Evolutionary conservation across 345 rosid species (phyloP), one percentile per base, ranked within the genome.

Genomic region (Turnera subulata): DNA sequence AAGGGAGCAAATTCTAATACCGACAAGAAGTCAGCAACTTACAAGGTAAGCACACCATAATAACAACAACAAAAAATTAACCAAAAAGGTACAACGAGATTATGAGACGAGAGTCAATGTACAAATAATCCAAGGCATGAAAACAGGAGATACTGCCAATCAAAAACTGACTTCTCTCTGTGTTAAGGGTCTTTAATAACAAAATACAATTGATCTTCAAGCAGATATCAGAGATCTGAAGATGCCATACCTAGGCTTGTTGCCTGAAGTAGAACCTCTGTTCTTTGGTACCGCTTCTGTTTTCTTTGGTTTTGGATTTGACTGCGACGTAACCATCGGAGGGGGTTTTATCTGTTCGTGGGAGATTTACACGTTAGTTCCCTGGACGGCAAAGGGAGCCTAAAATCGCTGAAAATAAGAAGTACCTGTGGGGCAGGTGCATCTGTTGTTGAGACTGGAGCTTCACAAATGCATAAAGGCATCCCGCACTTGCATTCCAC

Each of bases 401-500:
- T 12, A 32, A 13, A 55, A 15, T 11, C 23, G 52, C 8, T 16
- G 23, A 15, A 29, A 15, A 20, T 48, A 60, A 17, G 18, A 17
- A 46, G 45, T 70, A 86, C 88, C 74, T 62, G 81, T 50, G 63
- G 58, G 24, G 76, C 66, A 50, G 20, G 60, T 11, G 66, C 55
- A 32, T 67, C 77, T 6, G 56, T 62, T 0, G 78, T 56, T 53
- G 82, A 57, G 13, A 77, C 71, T 58, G 86, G 80, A 66, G 92
- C 81, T 62, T 81, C 84, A 63, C 97, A 82, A 47, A 85, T 88
- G 68, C 99, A 93, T 18, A 93, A 71, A 66, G 99, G 99, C 99
- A 93, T 87, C 29, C 97, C 99, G 60, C 96, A 93, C 63, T 85
- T 89, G 80, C 97, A 93, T 40, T 87, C 86, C 38, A 67, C 26